Percentiles rank a stretch among this genome's conserved stretches.
Evolutionary conservation across 345 rosid species (phyloP).

Genomic region (Ricinus communis): DNA sequence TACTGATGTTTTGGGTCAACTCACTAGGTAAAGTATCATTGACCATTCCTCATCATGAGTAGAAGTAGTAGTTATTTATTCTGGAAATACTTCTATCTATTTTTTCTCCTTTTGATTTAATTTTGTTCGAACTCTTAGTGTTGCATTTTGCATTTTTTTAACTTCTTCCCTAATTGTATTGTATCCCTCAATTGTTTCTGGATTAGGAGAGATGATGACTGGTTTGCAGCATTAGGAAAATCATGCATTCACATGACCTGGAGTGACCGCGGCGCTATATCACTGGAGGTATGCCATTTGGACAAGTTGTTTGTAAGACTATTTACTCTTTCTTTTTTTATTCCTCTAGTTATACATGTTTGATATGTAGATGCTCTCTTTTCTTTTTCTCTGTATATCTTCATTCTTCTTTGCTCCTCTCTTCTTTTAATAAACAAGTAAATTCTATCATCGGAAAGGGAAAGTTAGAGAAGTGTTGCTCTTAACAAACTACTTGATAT

Average conservation of each 20-base stretch:
- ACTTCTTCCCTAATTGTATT: background rate
- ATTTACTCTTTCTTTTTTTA: background rate
- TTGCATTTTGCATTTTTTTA: background rate
- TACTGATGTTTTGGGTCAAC: too few species aligned
- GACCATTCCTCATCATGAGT: background rate
- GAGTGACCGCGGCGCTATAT: slow-evolving; percentile 87
- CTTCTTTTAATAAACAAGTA: background rate
- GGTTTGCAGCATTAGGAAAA: slow-evolving; percentile 89
- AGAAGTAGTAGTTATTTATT: background rate
- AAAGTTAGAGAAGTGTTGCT: background rate
- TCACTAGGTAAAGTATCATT: background rate
- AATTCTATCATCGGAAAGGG: background rate
- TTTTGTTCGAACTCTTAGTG: slow-evolving; percentile 1
- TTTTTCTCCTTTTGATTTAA: background rate
- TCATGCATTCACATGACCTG: slow-evolving; percentile 94
- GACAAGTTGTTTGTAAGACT: background rate
- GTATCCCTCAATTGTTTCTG: slow-evolving; percentile 6
- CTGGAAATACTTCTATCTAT: too few species aligned
- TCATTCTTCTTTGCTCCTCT: background rate
- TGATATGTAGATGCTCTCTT: background rate
- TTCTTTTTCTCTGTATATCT: background rate
- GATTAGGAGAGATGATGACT: slow-evolving; percentile 85
- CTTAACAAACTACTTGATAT: too few species aligned
- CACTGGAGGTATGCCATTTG: slow-evolving; percentile 65
- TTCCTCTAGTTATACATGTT: background rate